Evolutionary conservation across 2,329 filamentous ascomycete genomes (phyloP).

Genomic region (Lizonia empirigonia): DNA sequence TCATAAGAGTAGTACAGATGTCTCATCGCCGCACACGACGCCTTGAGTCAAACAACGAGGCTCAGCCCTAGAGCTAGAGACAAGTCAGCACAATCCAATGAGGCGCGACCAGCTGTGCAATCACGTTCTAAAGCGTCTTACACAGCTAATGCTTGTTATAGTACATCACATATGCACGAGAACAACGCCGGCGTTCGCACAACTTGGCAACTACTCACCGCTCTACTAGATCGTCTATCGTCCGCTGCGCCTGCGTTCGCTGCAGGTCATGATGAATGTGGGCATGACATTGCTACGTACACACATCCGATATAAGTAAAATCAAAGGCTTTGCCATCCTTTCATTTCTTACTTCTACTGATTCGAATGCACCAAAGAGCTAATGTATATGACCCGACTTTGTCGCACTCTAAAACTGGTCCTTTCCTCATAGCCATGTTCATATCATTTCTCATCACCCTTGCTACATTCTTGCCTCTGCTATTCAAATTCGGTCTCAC

Average conservation of each 20-base stretch:
- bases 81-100: neutral
- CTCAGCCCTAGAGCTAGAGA: neutral
- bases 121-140: neutral
- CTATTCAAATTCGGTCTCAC: slow-evolving; percentile 8
- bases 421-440: slow-evolving; percentile 15
- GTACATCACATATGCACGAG: slow-evolving; percentile 1
- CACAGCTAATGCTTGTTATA: neutral
- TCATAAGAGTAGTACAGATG: neutral
- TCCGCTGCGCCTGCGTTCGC: neutral
- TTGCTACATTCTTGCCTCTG: slow-evolving; percentile 21
- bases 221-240: neutral
- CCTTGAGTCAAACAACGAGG: neutral
- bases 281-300: slow-evolving; percentile 7
- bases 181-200: neutral
- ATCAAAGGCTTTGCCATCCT: neutral
- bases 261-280: neutral
- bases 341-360: too few relatives aligned
- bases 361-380: neutral
- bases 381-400: neutral
- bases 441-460: slow-evolving; percentile 18
- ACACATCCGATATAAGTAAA: neutral
- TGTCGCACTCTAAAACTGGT: neutral
- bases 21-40: neutral
- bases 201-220: slow-evolving; percentile 1
- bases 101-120: neutral